Evolutionary conservation across 2,329 filamentous ascomycete genomes (phyloP).

Genomic region (Hypoxylon sp.): DNA sequence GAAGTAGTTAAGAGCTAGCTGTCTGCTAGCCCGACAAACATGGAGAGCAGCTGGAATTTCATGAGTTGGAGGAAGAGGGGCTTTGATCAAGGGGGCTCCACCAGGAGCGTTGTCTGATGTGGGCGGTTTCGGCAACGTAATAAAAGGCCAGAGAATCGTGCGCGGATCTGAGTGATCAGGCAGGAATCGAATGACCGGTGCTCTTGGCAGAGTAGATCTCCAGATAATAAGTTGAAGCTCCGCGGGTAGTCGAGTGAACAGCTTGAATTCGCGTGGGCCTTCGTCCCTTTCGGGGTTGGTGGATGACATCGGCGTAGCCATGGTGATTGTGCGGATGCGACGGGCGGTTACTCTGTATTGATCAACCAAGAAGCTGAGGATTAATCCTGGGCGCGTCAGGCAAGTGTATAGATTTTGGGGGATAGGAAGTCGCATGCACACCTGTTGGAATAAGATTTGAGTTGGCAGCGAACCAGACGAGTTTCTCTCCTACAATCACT

Average conservation of each 20-base stretch:
- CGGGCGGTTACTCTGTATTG: neutral
- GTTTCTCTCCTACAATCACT: neutral
- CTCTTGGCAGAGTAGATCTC: neutral
- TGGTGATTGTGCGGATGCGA: neutral
- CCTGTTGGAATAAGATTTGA: neutral
- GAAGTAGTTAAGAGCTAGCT: neutral
- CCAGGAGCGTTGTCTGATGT: neutral
- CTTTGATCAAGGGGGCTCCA: neutral
- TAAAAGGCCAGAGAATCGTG: neutral
- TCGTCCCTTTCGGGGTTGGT: neutral
- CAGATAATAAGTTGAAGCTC: slow-evolving; percentile 11
- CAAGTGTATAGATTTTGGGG: neutral
- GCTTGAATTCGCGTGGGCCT: neutral
- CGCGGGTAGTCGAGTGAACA: neutral
- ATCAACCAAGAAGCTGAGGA: neutral
- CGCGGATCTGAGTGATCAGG: neutral
- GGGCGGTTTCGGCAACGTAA: neutral
- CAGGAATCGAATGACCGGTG: neutral
- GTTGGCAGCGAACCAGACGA: neutral
- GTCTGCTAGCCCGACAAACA: slow-evolving; percentile 2
- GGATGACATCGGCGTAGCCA: neutral
- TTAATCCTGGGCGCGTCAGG: neutral
- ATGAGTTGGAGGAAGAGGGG: neutral
- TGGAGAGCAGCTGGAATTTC: neutral
- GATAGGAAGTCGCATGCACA: neutral